Base-by-base conservation (phyloP, 2,329 filamentous ascomycete genomes). In the Aspergillus sp. region DNA sequence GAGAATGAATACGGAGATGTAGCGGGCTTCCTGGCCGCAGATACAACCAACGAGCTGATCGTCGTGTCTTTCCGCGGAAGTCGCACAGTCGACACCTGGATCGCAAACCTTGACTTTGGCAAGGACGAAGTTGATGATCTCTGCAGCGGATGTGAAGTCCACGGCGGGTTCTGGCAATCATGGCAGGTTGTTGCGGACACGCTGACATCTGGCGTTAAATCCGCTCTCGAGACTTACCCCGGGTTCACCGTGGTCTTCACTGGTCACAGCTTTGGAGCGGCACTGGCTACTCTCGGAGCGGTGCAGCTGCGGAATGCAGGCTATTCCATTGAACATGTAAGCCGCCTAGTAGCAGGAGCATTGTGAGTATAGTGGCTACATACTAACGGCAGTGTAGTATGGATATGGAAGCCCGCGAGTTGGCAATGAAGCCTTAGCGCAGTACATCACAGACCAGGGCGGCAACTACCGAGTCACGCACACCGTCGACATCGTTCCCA, bases 191-290 rank as follows among this genome's bases (percentile, higher is more conserved):
- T 73, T 2, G 71, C 78, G 11, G 61, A 66, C 3, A 64, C 66
- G 2, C 70, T 84, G 2, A 64, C 77, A 6, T 58, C 66, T 0
- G 70, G 77, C 6, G 66, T 84, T 24, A 59, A 71, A 8, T 62
- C 63, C 8, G 70, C 70, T 11, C 39, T 57, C 6, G 21, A 54
- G 3, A 51, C 54, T 2, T 73, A 79, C 62, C 74, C 80, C 0
- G 65, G 59, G 21, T 82, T 77, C 66, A 72, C 68, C 27, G 61
- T 84, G 46, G 71, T 81, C 0, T 61, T 78, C 4, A 81, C 79
- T 0, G 82, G 82, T 1, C 82, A 84, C 64, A 80, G 76, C 55
- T 75, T 83, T 5, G 82, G 82, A 3, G 82, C 71, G 46, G 82
- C 82, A 1, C 62, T 84, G n/a, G 81, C 80, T 2, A 74, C 70